Conservation (phyloP, 1,139 yeast species). For the Saccharomyces hybrid region DNA sequence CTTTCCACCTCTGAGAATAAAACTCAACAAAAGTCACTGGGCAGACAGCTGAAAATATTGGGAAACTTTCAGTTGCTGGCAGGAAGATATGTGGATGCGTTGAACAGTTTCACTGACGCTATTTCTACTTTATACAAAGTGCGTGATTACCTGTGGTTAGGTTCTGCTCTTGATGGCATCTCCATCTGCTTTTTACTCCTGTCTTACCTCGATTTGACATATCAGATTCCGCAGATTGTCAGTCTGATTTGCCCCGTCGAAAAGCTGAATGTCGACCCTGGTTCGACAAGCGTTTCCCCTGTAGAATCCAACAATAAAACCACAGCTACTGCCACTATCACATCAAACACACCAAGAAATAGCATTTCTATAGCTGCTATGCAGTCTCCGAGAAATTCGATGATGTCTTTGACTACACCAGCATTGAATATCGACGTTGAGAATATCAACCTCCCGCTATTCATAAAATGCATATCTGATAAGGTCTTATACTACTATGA, state of each 20-base stretch:
- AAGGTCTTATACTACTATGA: constrained; percentile 54
- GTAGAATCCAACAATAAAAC: constrained; percentile 5
- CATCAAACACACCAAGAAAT: constrained; percentile 16
- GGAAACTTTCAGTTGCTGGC: constrained; percentile 75
- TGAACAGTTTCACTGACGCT: constrained; percentile 67
- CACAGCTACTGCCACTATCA: constrained; percentile 11
- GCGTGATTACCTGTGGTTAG: constrained; percentile 82
- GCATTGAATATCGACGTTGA: constrained; percentile 19
- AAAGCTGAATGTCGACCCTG: constrained; percentile 22
- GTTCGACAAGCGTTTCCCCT: constrained; percentile 9
- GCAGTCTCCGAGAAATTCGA: constrained; percentile 40
- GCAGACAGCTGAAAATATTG: constrained; percentile 66
- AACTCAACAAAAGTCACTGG: constrained; percentile 50
- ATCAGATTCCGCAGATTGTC: constrained; percentile 50
- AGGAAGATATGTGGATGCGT: constrained; percentile 68
- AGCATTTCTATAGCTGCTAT: constrained; percentile 21
- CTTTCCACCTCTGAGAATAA: constrained; percentile 40
- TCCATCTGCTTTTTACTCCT: constrained; percentile 59
- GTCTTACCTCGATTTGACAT: constrained; percentile 50
- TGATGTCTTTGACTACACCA: constrained; percentile 16
- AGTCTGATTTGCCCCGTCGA: constrained; percentile 24
- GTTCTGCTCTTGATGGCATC: constrained; percentile 74
- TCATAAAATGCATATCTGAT: constrained; percentile 44
- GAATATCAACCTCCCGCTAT: constrained; percentile 36
- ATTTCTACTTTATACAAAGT: constrained; percentile 49